phyloP scores from a whole-genome alignment of 2,329 filamentous ascomycete genomes.

The Lasiodiplodia citricola region DNA sequence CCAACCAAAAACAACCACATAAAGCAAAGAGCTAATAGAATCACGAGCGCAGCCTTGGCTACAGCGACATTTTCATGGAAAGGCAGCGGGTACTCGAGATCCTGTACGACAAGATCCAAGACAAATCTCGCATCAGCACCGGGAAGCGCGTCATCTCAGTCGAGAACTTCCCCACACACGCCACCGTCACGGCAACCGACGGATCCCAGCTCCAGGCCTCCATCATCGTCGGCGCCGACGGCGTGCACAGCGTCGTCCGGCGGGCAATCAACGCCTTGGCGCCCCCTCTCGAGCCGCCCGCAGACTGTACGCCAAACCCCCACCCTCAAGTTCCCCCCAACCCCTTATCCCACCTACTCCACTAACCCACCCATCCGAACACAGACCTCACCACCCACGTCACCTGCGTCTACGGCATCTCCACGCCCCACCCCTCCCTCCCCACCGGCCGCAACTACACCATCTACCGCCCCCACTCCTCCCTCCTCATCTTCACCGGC shows the following conservation, averaged over 20 bases:
- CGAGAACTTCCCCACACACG: not conserved
- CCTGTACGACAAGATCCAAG: slow-evolving; percentile 33
- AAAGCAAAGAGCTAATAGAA: too few species aligned
- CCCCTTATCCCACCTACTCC: too few species aligned
- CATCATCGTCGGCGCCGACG: slow-evolving; percentile 27
- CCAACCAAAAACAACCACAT: not conserved
- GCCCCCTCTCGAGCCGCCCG: not conserved
- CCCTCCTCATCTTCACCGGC: slow-evolving; percentile 30
- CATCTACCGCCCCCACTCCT: slow-evolving; percentile 26
- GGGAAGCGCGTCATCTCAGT: slow-evolving; percentile 22
- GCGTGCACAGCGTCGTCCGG: slow-evolving; percentile 22
- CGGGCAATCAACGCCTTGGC: slow-evolving; percentile 17
- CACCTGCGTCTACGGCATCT: slow-evolving; percentile 22
- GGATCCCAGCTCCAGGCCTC: slow-evolving; percentile 18
- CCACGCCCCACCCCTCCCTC: not conserved
- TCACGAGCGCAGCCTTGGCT: not conserved
- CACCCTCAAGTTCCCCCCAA: too few species aligned
- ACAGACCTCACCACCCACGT: slow-evolving; percentile 21
- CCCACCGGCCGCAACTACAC: slow-evolving; percentile 15
- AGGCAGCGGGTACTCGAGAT: slow-evolving; percentile 34
- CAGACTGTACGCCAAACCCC: not conserved
- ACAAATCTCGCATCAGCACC: slow-evolving; percentile 32
- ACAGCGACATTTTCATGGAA: slow-evolving; percentile 32
- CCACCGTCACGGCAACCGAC: slow-evolving; percentile 1
- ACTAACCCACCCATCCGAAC: not conserved